Evolutionary conservation across 2,329 filamentous ascomycete species (phyloP), one percentile per base, ranked within the genome.

Genomic region (Penicillium concentricum): DNA sequence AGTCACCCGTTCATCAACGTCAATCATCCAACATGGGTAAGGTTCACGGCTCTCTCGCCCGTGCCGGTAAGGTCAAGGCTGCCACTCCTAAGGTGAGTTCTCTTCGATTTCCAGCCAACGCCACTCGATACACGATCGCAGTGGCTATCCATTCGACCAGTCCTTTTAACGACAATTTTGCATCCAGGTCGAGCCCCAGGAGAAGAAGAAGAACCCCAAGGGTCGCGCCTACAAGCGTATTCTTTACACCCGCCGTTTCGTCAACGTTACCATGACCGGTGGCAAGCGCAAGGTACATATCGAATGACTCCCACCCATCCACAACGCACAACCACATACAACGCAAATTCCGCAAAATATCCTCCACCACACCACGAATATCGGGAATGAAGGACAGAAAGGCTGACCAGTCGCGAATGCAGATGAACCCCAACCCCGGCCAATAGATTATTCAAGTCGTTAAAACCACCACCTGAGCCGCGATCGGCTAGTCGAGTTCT

Each of bases 21-120:
- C 56, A 65, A 61, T 66, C 62, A 67, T 67, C 63, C 64, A 67
- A 65, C 80, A 92, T 93, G 90, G 90, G 90, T 84, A 93, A 93
- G 84, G 90, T 93, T 81, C 90, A 93, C 88, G 90, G 90, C 80
- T 94, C 90, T 78, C 89, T 94, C 81, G 90, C 90, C 80, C 90
- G 91, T 91, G 91, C 90, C 83, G 91, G 91, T 84, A 96, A 96
- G 87, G 92, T 96, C 87, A 95, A 96, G 89, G 93, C 90, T 82
- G 90, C 93, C 61, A 74, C 72, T 67, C 72, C 72, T 60, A 74
- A 74, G 72, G 72, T 70, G 63, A 65, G 69, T 68, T 35, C 45
- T 50, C 53, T 57, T 56, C 46, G 37, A 48, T 32, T 54, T 45
- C 35, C 52, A 45, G 12, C 48, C 20, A 49, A 52, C 56, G 58